Percentiles rank a stretch among this genome's conserved stretches.
Conservation (phyloP, 352 stramenopile genomes). For the Phytophthora citrophthora region DNA sequence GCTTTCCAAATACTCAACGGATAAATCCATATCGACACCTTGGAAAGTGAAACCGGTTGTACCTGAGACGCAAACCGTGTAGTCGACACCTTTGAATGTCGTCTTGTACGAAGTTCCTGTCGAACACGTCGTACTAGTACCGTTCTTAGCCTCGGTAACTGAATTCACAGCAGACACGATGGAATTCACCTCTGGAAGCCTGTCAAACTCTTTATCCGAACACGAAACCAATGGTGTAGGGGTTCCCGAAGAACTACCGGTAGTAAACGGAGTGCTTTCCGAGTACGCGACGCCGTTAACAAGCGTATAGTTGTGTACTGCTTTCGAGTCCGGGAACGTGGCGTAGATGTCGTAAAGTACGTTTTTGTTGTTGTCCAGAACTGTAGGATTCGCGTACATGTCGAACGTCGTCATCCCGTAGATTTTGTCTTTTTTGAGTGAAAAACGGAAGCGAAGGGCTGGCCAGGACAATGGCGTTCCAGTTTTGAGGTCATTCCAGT, state of each 20-base stretch:
- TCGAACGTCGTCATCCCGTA: constrained; percentile 36
- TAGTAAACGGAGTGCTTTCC: constrained; percentile 7
- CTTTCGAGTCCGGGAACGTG: constrained; percentile 20
- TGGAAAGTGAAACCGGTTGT: constrained; percentile 22
- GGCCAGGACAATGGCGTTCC: constrained; percentile 25
- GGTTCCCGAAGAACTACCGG: not conserved
- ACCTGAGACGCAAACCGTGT: constrained; percentile 13
- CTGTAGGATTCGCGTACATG: constrained; percentile 37
- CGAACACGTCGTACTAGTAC: constrained; percentile 1
- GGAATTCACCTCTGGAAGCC: constrained; percentile 1
- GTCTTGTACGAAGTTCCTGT: constrained; percentile 14
- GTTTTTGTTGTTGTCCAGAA: constrained; percentile 19
- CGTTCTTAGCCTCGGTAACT: not conserved
- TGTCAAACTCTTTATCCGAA: constrained; percentile 1
- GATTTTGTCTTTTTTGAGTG: constrained; percentile 31
- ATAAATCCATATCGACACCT: constrained; percentile 21
- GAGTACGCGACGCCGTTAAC: constrained; percentile 34
- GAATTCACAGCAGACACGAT: constrained; percentile 1
- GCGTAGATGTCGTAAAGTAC: constrained; percentile 44
- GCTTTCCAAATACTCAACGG: constrained; percentile 19
- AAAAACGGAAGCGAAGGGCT: constrained; percentile 36
- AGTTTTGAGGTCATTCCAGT: constrained; percentile 8
- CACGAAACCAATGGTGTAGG: constrained; percentile 1
- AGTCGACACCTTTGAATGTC: constrained; percentile 8
- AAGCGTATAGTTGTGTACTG: constrained; percentile 38